phyloP scores from a whole-genome alignment of 805 yeast genomes.

The Blastobotrys chiropterorum region DNA sequence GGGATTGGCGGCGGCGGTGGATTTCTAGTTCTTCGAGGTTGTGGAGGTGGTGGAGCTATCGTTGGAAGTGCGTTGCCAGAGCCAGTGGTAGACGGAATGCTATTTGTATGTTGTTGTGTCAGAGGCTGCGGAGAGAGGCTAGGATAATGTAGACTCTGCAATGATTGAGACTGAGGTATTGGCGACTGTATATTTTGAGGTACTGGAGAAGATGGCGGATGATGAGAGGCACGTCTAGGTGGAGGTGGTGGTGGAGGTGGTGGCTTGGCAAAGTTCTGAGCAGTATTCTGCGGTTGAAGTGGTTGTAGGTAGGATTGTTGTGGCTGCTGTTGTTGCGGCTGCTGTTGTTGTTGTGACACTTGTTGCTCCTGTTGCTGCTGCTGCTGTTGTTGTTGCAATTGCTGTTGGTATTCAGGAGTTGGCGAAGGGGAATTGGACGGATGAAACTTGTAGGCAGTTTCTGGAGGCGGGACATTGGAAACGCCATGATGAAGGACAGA shows the following conservation, averaged over 20 bases:
- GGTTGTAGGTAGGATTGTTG: constrained; percentile 1
- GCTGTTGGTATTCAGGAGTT: constrained; percentile 17
- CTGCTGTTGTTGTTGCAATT: constrained; percentile 12
- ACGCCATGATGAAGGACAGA: constrained; percentile 66
- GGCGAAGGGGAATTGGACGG: constrained; percentile 19
- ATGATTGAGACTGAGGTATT: not conserved
- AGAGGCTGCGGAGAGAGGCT: not conserved
- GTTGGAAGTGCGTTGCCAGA: constrained; percentile 1
- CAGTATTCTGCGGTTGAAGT: not conserved
- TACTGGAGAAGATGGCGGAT: not conserved
- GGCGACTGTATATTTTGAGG: not conserved
- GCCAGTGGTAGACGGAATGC: constrained; percentile 3
- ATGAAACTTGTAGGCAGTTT: constrained; percentile 1
- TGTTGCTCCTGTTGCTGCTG: constrained; percentile 10
- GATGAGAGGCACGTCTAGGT: not conserved
- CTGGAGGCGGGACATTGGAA: constrained; percentile 40
- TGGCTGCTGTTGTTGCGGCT: constrained; percentile 20
- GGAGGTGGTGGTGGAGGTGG: not conserved
- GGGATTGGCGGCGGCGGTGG: constrained; percentile 6
- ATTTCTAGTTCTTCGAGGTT: not conserved
- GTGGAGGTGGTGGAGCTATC: constrained; percentile 8
- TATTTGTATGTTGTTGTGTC: not conserved
- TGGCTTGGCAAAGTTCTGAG: constrained; percentile 2
- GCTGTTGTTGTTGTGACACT: constrained; percentile 20
- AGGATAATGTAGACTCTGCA: not conserved